Evolutionary conservation across 1,139 yeast species (phyloP).

Genomic region (Suzukiozyma palmioleophila): DNA sequence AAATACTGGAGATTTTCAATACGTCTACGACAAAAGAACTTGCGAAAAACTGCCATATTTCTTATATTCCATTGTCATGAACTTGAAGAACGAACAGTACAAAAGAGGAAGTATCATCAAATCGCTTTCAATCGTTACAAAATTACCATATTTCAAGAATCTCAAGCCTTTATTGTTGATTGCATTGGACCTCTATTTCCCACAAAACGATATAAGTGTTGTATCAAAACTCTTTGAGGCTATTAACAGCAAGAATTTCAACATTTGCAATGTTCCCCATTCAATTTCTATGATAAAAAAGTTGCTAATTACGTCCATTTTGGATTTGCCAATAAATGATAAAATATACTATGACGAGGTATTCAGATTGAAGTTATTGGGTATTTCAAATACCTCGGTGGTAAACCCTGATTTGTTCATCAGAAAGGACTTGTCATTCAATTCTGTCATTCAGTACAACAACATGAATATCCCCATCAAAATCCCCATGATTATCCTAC

Average conservation of each 20-base stretch:
- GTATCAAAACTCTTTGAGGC: slow-evolving; percentile 28
- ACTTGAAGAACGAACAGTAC: slow-evolving; percentile 40
- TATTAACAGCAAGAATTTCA: slow-evolving; percentile 32
- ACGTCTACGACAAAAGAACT: slow-evolving; percentile 24
- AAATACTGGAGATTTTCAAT: slow-evolving; percentile 39
- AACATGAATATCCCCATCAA: slow-evolving; percentile 42
- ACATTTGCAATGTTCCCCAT: slow-evolving; percentile 15
- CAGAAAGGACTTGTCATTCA: slow-evolving; percentile 42
- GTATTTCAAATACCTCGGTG: slow-evolving; percentile 19
- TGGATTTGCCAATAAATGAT: slow-evolving; percentile 45
- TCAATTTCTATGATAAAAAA: slow-evolving; percentile 31
- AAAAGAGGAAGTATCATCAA: slow-evolving; percentile 56
- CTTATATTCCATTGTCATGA: slow-evolving; percentile 54
- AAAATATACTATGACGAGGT: slow-evolving; percentile 38
- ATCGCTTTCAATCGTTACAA: slow-evolving; percentile 51
- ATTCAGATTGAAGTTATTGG: slow-evolving; percentile 36
- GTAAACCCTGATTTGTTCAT: slow-evolving; percentile 32
- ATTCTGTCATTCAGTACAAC: slow-evolving; percentile 33
- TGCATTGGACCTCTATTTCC: slow-evolving; percentile 47
- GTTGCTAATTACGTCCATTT: slow-evolving; percentile 39
- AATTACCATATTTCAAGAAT: slow-evolving; percentile 48
- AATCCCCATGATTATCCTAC: slow-evolving; percentile 39
- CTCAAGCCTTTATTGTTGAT: slow-evolving; percentile 56
- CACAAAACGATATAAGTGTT: slow-evolving; percentile 17
- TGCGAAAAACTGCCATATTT: slow-evolving; percentile 45